Evolutionary conservation across 2,329 filamentous ascomycete species (phyloP).

Genomic region (Madurella mycetomatis): DNA sequence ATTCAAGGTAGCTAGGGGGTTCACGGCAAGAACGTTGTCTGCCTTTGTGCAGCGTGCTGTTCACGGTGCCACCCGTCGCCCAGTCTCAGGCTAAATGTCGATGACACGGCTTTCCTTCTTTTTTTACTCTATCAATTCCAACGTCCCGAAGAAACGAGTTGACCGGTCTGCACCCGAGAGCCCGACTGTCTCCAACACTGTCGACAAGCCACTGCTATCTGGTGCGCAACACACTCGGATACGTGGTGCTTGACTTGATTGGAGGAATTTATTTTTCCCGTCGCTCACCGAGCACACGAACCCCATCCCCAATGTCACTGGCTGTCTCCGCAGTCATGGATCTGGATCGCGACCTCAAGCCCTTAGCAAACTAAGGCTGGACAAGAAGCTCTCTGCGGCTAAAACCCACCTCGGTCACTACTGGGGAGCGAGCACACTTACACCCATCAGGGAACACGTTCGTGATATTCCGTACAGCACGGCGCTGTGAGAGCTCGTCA

Average conservation of each 20-base stretch:
- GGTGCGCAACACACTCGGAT: background rate
- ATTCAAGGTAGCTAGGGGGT: background rate
- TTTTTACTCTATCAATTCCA: background rate
- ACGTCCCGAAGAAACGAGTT: background rate
- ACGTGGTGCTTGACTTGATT: slow-evolving; percentile 14
- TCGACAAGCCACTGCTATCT: background rate
- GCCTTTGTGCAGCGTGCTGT: background rate
- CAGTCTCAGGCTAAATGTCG: slow-evolving; percentile 3
- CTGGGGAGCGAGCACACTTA: too few species aligned
- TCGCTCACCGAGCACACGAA: slow-evolving; percentile 9
- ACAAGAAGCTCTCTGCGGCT: background rate
- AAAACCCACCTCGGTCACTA: too few species aligned
- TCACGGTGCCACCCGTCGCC: background rate
- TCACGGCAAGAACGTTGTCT: background rate
- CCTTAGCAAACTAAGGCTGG: too few species aligned
- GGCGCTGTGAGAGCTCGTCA: background rate
- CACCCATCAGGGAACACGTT: too few species aligned
- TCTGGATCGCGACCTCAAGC: background rate
- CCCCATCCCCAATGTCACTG: background rate
- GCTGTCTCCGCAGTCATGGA: background rate
- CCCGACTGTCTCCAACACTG: background rate
- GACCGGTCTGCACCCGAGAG: background rate
- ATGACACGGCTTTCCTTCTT: background rate
- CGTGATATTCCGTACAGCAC: background rate
- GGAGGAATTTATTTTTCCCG: slow-evolving; percentile 27